Evolutionary conservation across 208 protist genomes (phyloP).

Genomic region (Trypanosoma cruzi): DNA sequence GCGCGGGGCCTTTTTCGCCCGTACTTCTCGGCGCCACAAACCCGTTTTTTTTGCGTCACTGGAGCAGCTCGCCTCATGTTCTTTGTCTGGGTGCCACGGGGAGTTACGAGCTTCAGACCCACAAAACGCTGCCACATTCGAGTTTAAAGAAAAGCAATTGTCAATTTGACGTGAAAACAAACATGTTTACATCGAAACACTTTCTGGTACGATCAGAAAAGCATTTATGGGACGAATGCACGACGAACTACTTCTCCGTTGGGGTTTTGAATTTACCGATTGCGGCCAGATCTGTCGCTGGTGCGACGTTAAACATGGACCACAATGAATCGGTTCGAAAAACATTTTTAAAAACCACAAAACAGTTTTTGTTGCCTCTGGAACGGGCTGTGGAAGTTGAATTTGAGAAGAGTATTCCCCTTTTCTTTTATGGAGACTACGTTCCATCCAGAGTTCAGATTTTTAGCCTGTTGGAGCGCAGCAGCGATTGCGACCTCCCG

Average conservation of each 20-base stretch:
- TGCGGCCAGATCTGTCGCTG: neutral
- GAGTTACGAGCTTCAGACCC: conserved; percentile 11
- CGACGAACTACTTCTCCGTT: neutral
- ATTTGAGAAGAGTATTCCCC: conserved; percentile 11
- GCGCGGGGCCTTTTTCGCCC: neutral
- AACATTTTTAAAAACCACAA: conserved; percentile 24
- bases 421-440: conserved; percentile 13
- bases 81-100: conserved; percentile 13
- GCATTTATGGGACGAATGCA: conserved; percentile 8
- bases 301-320: neutral
- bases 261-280: neutral
- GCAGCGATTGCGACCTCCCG: neutral
- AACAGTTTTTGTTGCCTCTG: conserved; percentile 16
- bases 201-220: conserved; percentile 28
- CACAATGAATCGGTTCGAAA: neutral
- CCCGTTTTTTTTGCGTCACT: conserved; percentile 34
- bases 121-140: conserved; percentile 21
- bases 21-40: conserved; percentile 29
- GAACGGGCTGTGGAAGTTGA: conserved; percentile 12
- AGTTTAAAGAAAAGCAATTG: conserved; percentile 13
- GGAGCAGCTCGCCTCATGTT: conserved; percentile 29
- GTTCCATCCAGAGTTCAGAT: conserved; percentile 2
- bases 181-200: conserved; percentile 32
- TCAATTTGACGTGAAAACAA: conserved; percentile 28
- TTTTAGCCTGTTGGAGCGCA: conserved; percentile 1